Evolutionary conservation across 257 asterid genomes (phyloP).

Genomic region (Perilla frutescens): DNA sequence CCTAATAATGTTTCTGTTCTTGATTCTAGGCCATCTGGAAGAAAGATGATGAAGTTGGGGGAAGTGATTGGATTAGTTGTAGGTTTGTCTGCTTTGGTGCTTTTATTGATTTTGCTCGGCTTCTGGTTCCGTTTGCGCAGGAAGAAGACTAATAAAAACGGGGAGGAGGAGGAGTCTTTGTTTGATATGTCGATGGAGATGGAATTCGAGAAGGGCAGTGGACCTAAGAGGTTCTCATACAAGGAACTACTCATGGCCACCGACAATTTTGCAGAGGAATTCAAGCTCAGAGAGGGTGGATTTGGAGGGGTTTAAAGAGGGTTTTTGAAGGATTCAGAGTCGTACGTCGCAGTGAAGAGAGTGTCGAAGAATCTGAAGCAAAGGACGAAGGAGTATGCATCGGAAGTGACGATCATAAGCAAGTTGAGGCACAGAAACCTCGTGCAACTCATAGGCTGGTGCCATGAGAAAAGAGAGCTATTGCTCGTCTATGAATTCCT

Average conservation of each 20-base stretch:
- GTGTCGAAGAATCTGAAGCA: conserved; percentile 50
- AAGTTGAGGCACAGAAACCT: conserved; percentile 52
- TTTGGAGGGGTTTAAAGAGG: conserved; percentile 19
- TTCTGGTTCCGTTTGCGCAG: not conserved
- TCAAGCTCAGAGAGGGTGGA: conserved; percentile 31
- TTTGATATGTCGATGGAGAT: not conserved
- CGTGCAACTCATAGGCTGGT: conserved; percentile 65
- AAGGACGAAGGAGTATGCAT: conserved; percentile 56
- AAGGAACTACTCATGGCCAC: conserved; percentile 6
- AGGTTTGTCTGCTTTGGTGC: not conserved
- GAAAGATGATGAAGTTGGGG: not conserved
- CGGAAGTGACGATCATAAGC: conserved; percentile 65
- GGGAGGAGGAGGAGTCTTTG: not conserved
- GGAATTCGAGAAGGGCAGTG: conserved; percentile 20
- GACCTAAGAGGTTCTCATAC: conserved; percentile 25
- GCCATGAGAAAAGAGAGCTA: conserved; percentile 49
- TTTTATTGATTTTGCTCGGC: not conserved
- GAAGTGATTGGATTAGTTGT: not conserved
- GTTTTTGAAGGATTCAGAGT: not conserved
- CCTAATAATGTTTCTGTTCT: too few species aligned
- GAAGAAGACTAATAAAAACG: not conserved
- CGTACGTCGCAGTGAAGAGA: conserved; percentile 39
- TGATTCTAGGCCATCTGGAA: too few species aligned
- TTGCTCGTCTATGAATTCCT: conserved; percentile 52
- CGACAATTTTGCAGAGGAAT: not conserved